Base-by-base conservation (phyloP, 371 early-diverging fungal genomes). In the Apophysomyces elegans region DNA sequence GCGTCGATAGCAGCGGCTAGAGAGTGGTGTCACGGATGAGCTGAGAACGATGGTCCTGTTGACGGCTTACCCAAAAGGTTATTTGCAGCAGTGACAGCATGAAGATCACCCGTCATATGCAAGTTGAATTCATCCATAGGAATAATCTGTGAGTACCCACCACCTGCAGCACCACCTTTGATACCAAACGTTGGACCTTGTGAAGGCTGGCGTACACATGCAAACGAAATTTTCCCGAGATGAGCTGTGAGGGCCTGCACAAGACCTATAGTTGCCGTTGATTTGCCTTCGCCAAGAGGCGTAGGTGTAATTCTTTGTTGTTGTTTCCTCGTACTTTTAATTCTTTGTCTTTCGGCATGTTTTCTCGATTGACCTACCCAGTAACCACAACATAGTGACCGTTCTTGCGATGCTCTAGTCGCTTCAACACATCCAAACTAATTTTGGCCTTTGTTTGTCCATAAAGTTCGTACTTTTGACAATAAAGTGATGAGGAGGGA, bases 121-220 rank as follows among this genome's bases (percentile, higher is more conserved):
- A 97, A 79, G 76, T 97, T 97, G 86, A 97, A 96, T 69, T 96
- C 94, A 67, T 96, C 95, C 97, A 97, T 97, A 11, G 97, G 97
- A 62, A 96, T 95, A 43, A 97, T 93, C 76, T 97, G 97, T n/a
- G 96, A 90, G 77, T 97, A 97, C 13, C 97, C 96, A 56, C 97
- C 96, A 56, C 97, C 97, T 16, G 97, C 97, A 41, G 97, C 97
- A 37, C 97, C 97, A 60, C 96, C 97, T 76, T 97, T 97, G 80
- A 97, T 96, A 44, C 97, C 97, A 70, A 97, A 96, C 4, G 97
- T 97, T 12, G 97, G 97, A 12, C 97, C 97, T 71, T 96, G 96
- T 45, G 94, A 93, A 12, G 97, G 97, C 74, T 97, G 96, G 39
- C 97, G 90, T 21, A 96, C 95, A 82, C 96, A 96, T 9, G 96